These are phyloP conservation scores for Leptosphaerulina australis DNA, from an alignment of 2,329 filamentous ascomycete genomes.

Conservation along the genomic window DNA sequence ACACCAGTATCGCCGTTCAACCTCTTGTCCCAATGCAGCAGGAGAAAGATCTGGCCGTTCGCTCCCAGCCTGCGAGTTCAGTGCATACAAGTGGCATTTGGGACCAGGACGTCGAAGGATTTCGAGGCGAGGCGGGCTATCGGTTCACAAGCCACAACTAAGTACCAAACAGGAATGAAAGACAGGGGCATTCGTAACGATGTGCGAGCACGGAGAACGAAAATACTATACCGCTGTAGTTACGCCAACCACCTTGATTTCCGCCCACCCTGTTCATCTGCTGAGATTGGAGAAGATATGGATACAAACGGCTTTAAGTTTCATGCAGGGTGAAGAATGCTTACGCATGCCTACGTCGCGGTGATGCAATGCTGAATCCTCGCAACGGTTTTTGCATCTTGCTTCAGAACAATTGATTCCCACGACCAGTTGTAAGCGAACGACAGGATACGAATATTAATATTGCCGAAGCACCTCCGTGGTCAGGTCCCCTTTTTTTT, in stretches of 20 bases:
- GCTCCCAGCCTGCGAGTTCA: not conserved
- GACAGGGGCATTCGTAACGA: constrained; percentile 15
- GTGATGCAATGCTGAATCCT: constrained; percentile 10
- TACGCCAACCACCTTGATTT: constrained; percentile 14
- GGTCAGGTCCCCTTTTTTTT: not conserved
- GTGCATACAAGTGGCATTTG: constrained; percentile 10
- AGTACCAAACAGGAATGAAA: not conserved
- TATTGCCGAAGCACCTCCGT: constrained; percentile 11
- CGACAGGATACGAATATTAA: not conserved
- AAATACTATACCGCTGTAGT: constrained; percentile 8
- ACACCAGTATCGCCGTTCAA: constrained; percentile 3
- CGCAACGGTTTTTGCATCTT: not conserved
- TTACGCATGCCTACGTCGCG: constrained; percentile 12
- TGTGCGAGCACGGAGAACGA: not conserved
- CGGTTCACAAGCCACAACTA: constrained; percentile 18
- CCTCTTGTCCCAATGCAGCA: not conserved
- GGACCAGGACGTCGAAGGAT: constrained; percentile 18
- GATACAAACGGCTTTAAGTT: constrained; percentile 1
- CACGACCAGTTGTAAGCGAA: not conserved
- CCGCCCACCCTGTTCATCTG: constrained; percentile 5
- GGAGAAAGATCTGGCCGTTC: constrained; percentile 1
- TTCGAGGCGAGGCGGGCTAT: constrained; percentile 12
- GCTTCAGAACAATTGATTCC: not conserved
- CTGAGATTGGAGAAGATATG: constrained; percentile 2
- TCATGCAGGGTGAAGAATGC: constrained; percentile 9